Evolutionary conservation across 2,329 filamentous ascomycete species (phyloP), one percentile per base, ranked within the genome.

Genomic region (Xylaria polymorpha): DNA sequence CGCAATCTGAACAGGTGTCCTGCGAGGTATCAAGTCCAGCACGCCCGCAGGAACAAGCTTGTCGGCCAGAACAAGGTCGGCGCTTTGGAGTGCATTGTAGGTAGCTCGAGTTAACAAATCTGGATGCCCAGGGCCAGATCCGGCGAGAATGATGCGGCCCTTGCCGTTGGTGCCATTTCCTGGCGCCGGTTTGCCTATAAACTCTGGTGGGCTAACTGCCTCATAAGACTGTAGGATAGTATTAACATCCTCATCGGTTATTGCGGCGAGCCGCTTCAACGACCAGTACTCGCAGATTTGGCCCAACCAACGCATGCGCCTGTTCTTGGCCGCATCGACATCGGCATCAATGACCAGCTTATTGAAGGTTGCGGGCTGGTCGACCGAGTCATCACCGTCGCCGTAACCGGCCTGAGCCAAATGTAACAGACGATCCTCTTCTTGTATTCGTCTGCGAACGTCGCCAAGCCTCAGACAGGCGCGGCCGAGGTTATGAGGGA

Each of bases 281-380:
- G 96, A 94, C 96, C 96, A 99, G 82, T 99, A 99, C 83, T 99
- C 96, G 85, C 96, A 99, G 61, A 99, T 94, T 79, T 99, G 96
- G 22, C 92, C 89, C 1, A 99, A 85, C 96, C 96, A 99, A 67
- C 96, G 88, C 85, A 97, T 94, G 61, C 96, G 88, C 68, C 95
- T 86, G 25, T 88, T 94, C 78, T 94, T 94, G 18, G 90, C 88
- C 3, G 91, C 91, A 68, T 92, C 91, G 0, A 87, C 82, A 76
- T 96, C 93, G 53, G 90, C 89, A 56, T 93, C 90, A 0, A 83
- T 88, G 7, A 98, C 87, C 4, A 99, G 85, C 69, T 87, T 90
- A 80, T 99, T 99, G 80, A 99, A 98, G 0, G 86, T 87, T 1
- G 94, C 89, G 18, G 87, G 88, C 80, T 98, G 96, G 61, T 92